Percentiles rank a stretch among this genome's conserved stretches.
These are phyloP conservation scores for Eucommia ulmoides DNA, from an alignment of 257 asterid species.

Conservation along the genomic window DNA sequence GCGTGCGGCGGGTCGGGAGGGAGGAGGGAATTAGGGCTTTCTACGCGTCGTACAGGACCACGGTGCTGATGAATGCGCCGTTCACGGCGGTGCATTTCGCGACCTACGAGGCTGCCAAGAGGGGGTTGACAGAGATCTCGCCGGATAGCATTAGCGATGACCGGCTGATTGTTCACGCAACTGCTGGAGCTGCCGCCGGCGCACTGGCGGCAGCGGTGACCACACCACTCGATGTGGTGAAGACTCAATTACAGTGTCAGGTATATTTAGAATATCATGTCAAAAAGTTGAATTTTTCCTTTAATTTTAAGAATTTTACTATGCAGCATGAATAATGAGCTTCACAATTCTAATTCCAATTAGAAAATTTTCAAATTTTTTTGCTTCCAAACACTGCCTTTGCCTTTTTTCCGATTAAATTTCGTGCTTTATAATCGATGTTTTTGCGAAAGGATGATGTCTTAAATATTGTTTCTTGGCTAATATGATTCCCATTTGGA, in stretches of 20 bases:
- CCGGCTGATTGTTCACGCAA: conserved; percentile 68
- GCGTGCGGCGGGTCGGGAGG: conserved; percentile 57
- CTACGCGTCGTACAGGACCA: conserved; percentile 73
- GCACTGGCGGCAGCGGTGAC: conserved; percentile 76
- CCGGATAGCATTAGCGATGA: conserved; percentile 58
- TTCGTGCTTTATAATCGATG: not conserved
- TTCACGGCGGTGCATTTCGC: conserved; percentile 89
- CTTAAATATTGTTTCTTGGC: too few species aligned
- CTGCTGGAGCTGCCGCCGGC: conserved; percentile 97
- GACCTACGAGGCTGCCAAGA: conserved; percentile 78
- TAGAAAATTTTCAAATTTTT: not conserved
- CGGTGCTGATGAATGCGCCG: conserved; percentile 94
- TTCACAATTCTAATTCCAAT: too few species aligned
- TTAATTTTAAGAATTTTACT: not conserved
- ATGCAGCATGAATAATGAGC: not conserved
- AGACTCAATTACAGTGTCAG: conserved; percentile 98
- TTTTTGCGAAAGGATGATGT: too few species aligned
- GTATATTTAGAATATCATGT: conserved; percentile 16
- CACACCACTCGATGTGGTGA: conserved; percentile 91
- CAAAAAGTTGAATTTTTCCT: not conserved
- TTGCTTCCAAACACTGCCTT: not conserved
- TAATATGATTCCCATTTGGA: too few species aligned
- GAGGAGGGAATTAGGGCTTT: conserved; percentile 81
- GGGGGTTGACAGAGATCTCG: conserved; percentile 55
- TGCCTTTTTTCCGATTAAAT: not conserved